phyloP scores from a whole-genome alignment of 2,329 filamentous ascomycete genomes.

The Plectosphaerella plurivora region DNA sequence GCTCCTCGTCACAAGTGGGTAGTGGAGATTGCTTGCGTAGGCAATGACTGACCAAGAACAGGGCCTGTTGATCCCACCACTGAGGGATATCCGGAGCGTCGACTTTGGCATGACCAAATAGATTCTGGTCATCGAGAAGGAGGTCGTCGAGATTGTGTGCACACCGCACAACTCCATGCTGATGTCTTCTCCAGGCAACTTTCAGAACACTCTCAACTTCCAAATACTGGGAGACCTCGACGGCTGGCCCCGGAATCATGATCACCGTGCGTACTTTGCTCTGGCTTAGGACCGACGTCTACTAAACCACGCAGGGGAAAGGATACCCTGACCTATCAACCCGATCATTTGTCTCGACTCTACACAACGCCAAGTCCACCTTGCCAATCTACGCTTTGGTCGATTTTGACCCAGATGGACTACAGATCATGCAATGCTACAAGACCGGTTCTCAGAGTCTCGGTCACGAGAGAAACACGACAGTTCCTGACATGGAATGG shows the following conservation, averaged over 20 bases:
- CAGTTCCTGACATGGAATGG: slow-evolving; percentile 53
- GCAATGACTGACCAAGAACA: slow-evolving; percentile 25
- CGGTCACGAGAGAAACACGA: slow-evolving; percentile 51
- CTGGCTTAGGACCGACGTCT: too few relatives aligned
- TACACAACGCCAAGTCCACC: slow-evolving; percentile 41
- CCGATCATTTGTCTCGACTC: slow-evolving; percentile 54
- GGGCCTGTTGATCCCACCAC: slow-evolving; percentile 58
- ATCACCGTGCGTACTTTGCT: slow-evolving; percentile 50
- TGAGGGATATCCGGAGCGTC: slow-evolving; percentile 43
- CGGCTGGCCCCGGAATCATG: slow-evolving; percentile 55
- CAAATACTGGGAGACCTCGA: slow-evolving; percentile 45
- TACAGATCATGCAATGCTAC: slow-evolving; percentile 71
- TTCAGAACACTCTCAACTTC: slow-evolving; percentile 63
- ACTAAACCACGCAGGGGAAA: slow-evolving; percentile 54
- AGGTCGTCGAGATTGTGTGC: slow-evolving; percentile 41
- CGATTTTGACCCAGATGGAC: slow-evolving; percentile 73
- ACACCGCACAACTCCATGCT: not conserved
- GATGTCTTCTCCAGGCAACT: slow-evolving; percentile 52
- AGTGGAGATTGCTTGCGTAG: too few relatives aligned
- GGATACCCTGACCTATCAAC: slow-evolving; percentile 77
- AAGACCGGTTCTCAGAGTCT: slow-evolving; percentile 62
- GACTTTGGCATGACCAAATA: slow-evolving; percentile 49
- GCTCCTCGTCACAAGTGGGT: too few relatives aligned
- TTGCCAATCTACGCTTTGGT: slow-evolving; percentile 61
- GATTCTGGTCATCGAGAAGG: slow-evolving; percentile 76